Evolutionary conservation across 2,329 filamentous ascomycete species (phyloP), one percentile per base, ranked within the genome.

Genomic region (Cladophialophora carrionii): DNA sequence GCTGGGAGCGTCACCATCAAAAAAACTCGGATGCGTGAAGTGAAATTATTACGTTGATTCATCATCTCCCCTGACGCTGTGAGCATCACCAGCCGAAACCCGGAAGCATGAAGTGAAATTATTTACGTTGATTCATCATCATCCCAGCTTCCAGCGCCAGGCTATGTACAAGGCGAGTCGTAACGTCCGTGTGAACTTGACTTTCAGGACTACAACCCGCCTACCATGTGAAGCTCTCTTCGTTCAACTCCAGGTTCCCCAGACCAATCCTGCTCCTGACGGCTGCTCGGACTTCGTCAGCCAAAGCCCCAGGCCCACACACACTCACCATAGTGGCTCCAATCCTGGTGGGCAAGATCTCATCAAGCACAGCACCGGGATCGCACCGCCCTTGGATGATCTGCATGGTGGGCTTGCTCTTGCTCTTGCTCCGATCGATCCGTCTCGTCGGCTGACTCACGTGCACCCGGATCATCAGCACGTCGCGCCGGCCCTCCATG

Each of bases 171-270:
- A n/a, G 17, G 37, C 17, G 6, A n/a, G 7, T 20, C 4, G n/a
- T n/a, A n/a, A 7, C 14, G 26, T 29, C 26, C 3, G 14, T 5
- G 14, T 14, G 37, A 41, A n/a, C 4, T 6, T 4, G 7, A 41
- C n/a, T 37, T 43, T 12, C 17, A 43, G 6, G 14, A 8, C 37
- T 43, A 43, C 17, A 26, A 24, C 24, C 22, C 1, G 24, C 48
- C 48, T 70, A 88, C 78, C 87, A 88, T 1, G 85, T 88, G 75
- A 88, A 89, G 46, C 84, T 84, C 77, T 89, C 87, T 73, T 89
- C 87, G 22, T 85, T 80, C 75, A 88, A 88, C 76, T 88, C 86
- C 8, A 88, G 75, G 57, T 78, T 78, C 6, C 83, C 82, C 26
- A 79, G 77, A 31, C 85, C 80, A 56, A 82, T 77, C 66, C 81